Conservation (phyloP, 2,329 filamentous ascomycete genomes). For the Aotearoamyces nothofagi region DNA sequence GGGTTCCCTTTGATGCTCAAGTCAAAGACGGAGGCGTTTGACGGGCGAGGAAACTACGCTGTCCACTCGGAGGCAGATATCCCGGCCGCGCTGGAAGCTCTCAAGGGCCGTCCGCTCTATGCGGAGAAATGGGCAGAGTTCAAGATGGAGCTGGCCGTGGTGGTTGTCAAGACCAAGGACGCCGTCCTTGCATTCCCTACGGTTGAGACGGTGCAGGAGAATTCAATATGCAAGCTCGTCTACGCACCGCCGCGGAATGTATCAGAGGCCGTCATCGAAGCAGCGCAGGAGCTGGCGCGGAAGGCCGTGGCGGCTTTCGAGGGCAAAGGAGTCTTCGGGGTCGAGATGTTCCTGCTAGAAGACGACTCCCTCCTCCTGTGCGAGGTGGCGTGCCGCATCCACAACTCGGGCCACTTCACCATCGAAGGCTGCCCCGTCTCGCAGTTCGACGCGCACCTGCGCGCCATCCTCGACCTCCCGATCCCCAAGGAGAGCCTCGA, state of each 20-base stretch:
- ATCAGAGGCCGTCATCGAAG: conserved; percentile 37
- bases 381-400: conserved; percentile 69
- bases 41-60: conserved; percentile 66
- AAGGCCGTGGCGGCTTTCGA: conserved; percentile 67
- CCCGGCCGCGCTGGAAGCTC: conserved; percentile 47
- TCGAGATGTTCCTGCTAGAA: conserved; percentile 82
- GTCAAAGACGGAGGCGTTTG: conserved; percentile 77
- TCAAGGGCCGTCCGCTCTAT: conserved; percentile 62
- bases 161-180: conserved; percentile 84
- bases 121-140: conserved; percentile 86
- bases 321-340: conserved; percentile 88
- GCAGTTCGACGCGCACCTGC: conserved; percentile 74
- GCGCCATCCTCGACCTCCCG: conserved; percentile 61
- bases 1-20: conserved; percentile 90
- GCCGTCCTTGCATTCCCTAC: conserved; percentile 62
- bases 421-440: conserved; percentile 85
- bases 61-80: conserved; percentile 44
- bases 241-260: conserved; percentile 72
- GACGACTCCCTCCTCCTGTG: conserved; percentile 46
- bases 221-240: conserved; percentile 87
- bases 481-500: conserved; percentile 27
- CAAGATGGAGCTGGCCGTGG: conserved; percentile 75
- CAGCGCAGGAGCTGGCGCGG: conserved; percentile 63
- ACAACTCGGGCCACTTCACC: conserved; percentile 91
- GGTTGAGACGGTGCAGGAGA: conserved; percentile 89